These are phyloP conservation scores for Phytophthora tubulina DNA, from an alignment of 352 stramenopile species.

Conservation along the genomic window DNA sequence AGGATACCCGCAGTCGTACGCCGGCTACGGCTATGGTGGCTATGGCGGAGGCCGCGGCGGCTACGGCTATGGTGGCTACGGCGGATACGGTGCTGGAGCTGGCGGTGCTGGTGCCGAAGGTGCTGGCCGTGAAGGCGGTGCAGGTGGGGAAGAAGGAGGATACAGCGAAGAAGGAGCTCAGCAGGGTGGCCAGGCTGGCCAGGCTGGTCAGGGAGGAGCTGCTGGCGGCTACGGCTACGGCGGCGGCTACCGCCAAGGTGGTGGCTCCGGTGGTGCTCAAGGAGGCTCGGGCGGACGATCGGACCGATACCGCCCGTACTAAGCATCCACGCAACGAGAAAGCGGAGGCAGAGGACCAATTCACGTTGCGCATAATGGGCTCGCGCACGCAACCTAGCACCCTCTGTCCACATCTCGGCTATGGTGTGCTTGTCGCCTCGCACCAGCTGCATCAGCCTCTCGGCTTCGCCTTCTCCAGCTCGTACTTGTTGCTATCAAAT, in stretches of 20 bases:
- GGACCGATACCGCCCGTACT: constrained; percentile 89
- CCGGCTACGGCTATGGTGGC: constrained; percentile 53
- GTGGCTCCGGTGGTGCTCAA: constrained; percentile 51
- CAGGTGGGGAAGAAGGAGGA: constrained; percentile 43
- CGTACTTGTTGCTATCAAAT: constrained; percentile 45
- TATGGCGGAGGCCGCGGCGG: constrained; percentile 55
- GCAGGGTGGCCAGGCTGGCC: constrained; percentile 23
- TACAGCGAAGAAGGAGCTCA: constrained; percentile 44
- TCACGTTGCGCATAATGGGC: constrained; percentile 3
- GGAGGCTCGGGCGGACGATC: constrained; percentile 72
- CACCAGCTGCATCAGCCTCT: constrained; percentile 13
- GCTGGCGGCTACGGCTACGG: constrained; percentile 45
- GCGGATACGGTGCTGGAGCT: constrained; percentile 36
- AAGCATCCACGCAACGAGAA: constrained; percentile 41
- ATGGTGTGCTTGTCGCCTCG: constrained; percentile 20
- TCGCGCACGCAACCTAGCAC: constrained; percentile 7
- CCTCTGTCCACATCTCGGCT: constrained; percentile 17
- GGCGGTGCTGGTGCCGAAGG: constrained; percentile 33
- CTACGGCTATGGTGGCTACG: constrained; percentile 49
- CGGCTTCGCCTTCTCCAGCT: constrained; percentile 22
- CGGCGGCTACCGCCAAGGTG: constrained; percentile 70
- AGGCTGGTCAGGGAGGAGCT: constrained; percentile 14
- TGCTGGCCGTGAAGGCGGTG: constrained; percentile 41
- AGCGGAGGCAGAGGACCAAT: constrained; percentile 24
- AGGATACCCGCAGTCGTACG: constrained; percentile 50